phyloP scores from a whole-genome alignment of 805 yeast genomes.

The Yamadazyma endophytica region DNA sequence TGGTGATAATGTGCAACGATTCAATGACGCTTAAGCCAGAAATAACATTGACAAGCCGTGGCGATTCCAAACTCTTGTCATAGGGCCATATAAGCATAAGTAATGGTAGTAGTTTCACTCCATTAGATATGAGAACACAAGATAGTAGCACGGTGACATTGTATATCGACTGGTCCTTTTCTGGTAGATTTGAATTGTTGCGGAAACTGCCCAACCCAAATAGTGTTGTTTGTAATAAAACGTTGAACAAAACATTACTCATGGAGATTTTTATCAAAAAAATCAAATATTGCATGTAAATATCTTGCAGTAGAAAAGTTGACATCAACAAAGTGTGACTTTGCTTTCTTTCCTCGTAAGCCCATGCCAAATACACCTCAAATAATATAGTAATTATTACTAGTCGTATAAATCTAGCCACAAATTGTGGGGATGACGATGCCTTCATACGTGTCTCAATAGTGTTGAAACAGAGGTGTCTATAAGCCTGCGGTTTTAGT shows the following conservation, averaged over 20 bases:
- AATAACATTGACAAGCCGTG: conserved; percentile 53
- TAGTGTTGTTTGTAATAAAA: conserved; percentile 25
- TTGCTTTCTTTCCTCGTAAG: conserved; percentile 67
- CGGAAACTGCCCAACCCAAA: conserved; percentile 4
- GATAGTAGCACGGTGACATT: conserved; percentile 46
- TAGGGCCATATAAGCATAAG: conserved; percentile 97
- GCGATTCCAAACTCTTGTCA: conserved; percentile 64
- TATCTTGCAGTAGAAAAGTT: conserved; percentile 26
- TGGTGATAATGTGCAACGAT: conserved; percentile 33
- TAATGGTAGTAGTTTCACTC: conserved; percentile 82
- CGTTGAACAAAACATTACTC: conserved; percentile 41
- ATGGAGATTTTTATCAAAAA: conserved; percentile 51
- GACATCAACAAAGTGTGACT: conserved; percentile 21
- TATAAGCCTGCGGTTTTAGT: conserved; percentile 80
- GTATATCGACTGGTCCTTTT: conserved; percentile 3
- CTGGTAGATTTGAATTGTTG: conserved; percentile 7
- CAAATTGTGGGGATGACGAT: too few relatives aligned
- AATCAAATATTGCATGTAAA: conserved; percentile 49
- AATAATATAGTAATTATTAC: conserved; percentile 60
- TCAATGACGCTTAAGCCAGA: conserved; percentile 65
- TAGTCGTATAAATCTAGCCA: conserved; percentile 1
- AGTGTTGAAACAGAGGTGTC: conserved; percentile 80
- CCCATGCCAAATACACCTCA: conserved; percentile 92
- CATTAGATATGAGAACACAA: conserved; percentile 70
- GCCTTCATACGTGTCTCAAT: conserved; percentile 30